phyloP scores from a whole-genome alignment of 2,329 filamentous ascomycete species.

The Sarocladium oryzae region DNA sequence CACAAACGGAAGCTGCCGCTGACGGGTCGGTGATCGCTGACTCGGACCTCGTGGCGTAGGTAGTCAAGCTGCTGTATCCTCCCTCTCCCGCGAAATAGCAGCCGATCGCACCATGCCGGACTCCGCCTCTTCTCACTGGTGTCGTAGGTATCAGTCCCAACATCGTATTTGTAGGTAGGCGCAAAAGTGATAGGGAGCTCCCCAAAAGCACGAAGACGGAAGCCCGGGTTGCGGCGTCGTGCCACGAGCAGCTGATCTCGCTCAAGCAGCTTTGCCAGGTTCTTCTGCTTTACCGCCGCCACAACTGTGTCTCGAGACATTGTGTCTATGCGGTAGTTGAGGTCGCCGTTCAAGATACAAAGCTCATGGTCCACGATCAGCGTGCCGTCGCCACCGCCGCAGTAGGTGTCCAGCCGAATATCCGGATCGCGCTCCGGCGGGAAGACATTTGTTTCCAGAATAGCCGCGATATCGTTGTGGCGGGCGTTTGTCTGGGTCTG shows the following conservation, averaged over 20 bases:
- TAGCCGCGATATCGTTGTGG: conserved; percentile 86
- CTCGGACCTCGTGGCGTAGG: conserved; percentile 76
- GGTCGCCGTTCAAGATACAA: conserved; percentile 90
- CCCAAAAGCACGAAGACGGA: conserved; percentile 82
- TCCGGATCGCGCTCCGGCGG: conserved; percentile 62
- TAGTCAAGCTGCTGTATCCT: conserved; percentile 86
- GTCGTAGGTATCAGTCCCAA: conserved; percentile 90
- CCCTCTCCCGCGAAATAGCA: conserved; percentile 78
- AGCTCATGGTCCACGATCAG: conserved; percentile 97
- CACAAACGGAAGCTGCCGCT: conserved; percentile 77
- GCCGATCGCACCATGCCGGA: conserved; percentile 92
- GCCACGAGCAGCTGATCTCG: conserved; percentile 90
- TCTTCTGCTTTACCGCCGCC: conserved; percentile 72
- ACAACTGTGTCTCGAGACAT: conserved; percentile 94
- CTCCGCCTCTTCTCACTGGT: conserved; percentile 89
- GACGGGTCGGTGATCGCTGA: conserved; percentile 90
- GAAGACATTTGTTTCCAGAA: conserved; percentile 74
- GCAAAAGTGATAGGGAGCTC: conserved; percentile 87
- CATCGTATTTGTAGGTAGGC: conserved; percentile 98
- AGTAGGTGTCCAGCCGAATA: conserved; percentile 68
- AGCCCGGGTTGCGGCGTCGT: conserved; percentile 80
- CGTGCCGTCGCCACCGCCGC: conserved; percentile 87
- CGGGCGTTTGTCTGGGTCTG: conserved; percentile 85
- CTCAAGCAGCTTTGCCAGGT: conserved; percentile 80
- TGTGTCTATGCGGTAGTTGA: conserved; percentile 97